Evolutionary conservation across 1,284 basidiomycete genomes (phyloP).

Genomic region (Cryptococcus amylolentus): DNA sequence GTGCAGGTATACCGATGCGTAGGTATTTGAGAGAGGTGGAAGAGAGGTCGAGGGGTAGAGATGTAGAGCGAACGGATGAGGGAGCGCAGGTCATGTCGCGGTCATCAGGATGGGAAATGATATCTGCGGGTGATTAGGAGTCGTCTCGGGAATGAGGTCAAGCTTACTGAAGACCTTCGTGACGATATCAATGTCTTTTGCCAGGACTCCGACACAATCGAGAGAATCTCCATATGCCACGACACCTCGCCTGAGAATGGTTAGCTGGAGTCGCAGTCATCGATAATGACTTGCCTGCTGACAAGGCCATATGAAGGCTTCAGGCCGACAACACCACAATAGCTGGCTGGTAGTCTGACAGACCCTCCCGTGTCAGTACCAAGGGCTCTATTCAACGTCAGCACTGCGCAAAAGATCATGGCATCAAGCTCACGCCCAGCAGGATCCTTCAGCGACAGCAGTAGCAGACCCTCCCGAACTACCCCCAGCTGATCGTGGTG

Average conservation of each 20-base stretch:
- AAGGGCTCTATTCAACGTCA: constrained; percentile 61
- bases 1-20: constrained; percentile 37
- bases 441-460: constrained; percentile 60
- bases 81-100: constrained; percentile 74
- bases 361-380: constrained; percentile 97
- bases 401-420: background rate
- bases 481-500: constrained; percentile 63
- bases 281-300: constrained; percentile 59
- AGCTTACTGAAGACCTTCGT: constrained; percentile 62
- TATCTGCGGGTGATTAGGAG: constrained; percentile 51
- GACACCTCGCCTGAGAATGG: constrained; percentile 70
- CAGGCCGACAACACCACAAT: constrained; percentile 85
- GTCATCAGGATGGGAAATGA: constrained; percentile 63
- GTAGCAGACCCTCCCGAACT: constrained; percentile 54
- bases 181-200: constrained; percentile 56
- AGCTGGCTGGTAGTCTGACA: constrained; percentile 84
- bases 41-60: background rate
- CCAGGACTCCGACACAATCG: constrained; percentile 87
- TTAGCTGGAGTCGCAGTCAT: background rate
- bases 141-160: background rate
- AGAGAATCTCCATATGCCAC: constrained; percentile 91
- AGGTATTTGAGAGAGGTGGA: constrained; percentile 17
- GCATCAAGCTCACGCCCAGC: constrained; percentile 62
- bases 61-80: constrained; percentile 49
- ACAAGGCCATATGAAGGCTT: constrained; percentile 94